Percentiles rank a stretch among this genome's conserved stretches.
Conservation (phyloP, 306 rosid genomes). For the Sesbania bispinosa region DNA sequence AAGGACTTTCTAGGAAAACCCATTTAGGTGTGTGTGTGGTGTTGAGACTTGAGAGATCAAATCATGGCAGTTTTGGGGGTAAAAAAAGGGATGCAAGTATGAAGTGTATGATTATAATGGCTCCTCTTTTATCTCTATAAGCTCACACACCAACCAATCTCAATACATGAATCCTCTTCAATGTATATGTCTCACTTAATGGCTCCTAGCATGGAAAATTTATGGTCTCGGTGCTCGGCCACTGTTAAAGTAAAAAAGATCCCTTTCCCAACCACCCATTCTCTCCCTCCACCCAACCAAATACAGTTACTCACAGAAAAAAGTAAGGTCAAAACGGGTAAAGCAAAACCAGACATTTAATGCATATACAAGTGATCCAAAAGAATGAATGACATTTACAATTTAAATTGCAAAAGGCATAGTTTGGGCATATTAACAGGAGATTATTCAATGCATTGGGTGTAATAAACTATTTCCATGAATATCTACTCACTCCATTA, state of each 20-base stretch:
- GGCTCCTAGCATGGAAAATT: no score
- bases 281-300: neutral
- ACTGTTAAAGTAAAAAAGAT: neutral
- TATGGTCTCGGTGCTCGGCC: neutral
- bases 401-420: neutral
- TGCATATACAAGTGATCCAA: neutral
- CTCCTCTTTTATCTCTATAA: no score
- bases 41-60: no score
- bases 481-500: neutral
- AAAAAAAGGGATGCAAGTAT: no score
- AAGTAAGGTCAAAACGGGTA: neutral
- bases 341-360: neutral
- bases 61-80: no score
- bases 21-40: no score
- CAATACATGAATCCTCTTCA: no score
- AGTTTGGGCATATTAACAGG: neutral
- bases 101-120: no score
- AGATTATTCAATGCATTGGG: neutral
- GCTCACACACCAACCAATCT: no score
- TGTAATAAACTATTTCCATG: neutral
- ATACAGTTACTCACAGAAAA: slow-evolving; percentile 15
- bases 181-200: no score
- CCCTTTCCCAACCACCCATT: neutral
- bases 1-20: no score
- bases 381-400: neutral